Conservation (phyloP, 345 rosid species). For the Ceriops decandra region DNA sequence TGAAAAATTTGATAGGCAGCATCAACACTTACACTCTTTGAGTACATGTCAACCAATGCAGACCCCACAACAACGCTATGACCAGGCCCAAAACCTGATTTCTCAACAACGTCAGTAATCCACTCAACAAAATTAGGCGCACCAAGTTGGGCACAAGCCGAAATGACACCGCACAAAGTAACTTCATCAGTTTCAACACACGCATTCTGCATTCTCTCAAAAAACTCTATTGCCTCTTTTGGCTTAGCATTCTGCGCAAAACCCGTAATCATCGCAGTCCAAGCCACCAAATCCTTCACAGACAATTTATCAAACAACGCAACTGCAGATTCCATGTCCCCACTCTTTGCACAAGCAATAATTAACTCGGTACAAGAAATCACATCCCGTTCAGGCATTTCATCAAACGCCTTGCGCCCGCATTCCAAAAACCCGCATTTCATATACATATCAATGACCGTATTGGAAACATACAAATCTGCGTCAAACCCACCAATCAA, state of each 20-base stretch:
- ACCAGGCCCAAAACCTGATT: conserved; percentile 31
- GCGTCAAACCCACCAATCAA: conserved; percentile 55
- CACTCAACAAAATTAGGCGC: conserved; percentile 49
- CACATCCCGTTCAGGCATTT: conserved; percentile 58
- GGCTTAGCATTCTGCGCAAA: conserved; percentile 73
- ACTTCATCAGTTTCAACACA: conserved; percentile 54
- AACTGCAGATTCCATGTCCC: conserved; percentile 55
- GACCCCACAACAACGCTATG: conserved; percentile 61
- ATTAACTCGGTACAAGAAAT: conserved; percentile 65
- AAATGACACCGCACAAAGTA: conserved; percentile 55
- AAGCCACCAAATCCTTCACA: conserved; percentile 58
- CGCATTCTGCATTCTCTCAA: conserved; percentile 52
- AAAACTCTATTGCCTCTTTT: conserved; percentile 52
- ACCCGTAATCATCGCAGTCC: conserved; percentile 80
- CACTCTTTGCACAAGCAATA: conserved; percentile 45
- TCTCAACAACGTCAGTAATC: conserved; percentile 39
- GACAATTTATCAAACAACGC: conserved; percentile 46
- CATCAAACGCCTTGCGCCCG: conserved; percentile 63
- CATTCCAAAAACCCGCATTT: conserved; percentile 49
- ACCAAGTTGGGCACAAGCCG: conserved; percentile 83
- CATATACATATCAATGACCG: conserved; percentile 56
- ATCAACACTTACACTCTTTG: conserved; percentile 71
- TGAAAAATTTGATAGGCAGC: conserved; percentile 56
- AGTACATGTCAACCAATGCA: conserved; percentile 75
- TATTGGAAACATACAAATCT: conserved; percentile 63